Evolutionary conservation across 2,329 filamentous ascomycete genomes (phyloP).

Genomic region (Fusarium begoniae): DNA sequence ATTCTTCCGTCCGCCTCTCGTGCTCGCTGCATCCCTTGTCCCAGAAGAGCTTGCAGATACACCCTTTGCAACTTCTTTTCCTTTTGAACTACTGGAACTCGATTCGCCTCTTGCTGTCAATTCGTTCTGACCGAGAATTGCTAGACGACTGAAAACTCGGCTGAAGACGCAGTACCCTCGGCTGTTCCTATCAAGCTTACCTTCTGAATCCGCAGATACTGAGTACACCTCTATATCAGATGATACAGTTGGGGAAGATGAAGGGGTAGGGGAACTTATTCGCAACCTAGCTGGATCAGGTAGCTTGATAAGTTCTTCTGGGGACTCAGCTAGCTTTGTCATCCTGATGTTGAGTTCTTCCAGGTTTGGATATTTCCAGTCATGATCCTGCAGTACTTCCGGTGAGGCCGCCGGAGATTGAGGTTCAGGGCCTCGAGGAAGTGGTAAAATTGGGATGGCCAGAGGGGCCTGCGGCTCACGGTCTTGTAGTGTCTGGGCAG

Average conservation of each 20-base stretch:
- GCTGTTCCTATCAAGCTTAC: not conserved
- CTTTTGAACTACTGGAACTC: accelerated
- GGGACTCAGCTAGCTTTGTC: accelerated
- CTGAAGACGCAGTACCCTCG: not conserved
- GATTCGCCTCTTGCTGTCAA: not conserved
- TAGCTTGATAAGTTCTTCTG: not conserved
- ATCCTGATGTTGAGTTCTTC: no score
- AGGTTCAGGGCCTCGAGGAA: accelerated
- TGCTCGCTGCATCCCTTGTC: accelerated
- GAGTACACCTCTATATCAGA: not conserved
- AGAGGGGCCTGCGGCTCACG: accelerated
- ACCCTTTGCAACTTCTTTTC: accelerated
- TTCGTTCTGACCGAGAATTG: not conserved
- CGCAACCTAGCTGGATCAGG: accelerated
- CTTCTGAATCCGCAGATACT: not conserved
- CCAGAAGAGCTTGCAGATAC: accelerated
- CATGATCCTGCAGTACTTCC: not conserved
- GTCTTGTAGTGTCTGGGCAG: not conserved
- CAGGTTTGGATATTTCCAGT: no score
- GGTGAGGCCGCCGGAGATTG: not conserved
- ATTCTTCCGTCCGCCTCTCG: accelerated
- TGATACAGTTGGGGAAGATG: not conserved
- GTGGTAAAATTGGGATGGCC: accelerated
- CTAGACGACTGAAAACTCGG: not conserved
- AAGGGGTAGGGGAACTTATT: accelerated